Evolutionary conservation across 176 grass and related monocot species (phyloP), one percentile per base, ranked within the genome.

Genomic region (Melocanna baccifera): DNA sequence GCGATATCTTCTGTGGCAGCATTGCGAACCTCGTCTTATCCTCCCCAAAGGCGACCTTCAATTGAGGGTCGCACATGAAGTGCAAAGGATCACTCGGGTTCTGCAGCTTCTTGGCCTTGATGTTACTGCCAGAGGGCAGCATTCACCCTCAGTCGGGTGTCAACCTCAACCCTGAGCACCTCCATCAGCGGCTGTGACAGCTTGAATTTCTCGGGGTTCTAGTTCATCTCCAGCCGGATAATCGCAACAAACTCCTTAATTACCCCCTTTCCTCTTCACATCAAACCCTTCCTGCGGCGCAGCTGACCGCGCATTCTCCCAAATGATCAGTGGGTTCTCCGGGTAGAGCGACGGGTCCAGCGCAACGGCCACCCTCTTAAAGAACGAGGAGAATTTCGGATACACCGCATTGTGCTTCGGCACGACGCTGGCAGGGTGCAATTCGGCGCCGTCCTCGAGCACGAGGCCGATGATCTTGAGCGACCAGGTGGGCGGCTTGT

Each of bases 101-200:
- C 90, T 95, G 93, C 78, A 98, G 80, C 75, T 98, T 98, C 78
- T 98, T 98, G 1, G 89, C 96, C 59, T 95, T 98, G 23, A 98
- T 88, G 73, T 95, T 98, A 98, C 52, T 95, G 96, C 96, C 96
- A 98, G 14, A 98, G 81, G n/a, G 92, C 96, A 71, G 96, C 91
- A 4, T 95, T 93, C 43, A 98, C 89, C 66, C 96, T 92, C 2
- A 89, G 77, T 2, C 96, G 87, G 57, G 93, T 95, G 81, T 98
- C 93, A 42, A 93, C 91, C 57, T 98, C 96, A 23, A 98, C 92
- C 37, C 96, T 93, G 0, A 98, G 90, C 45, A 98, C 93, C 69
- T 98, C 96, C 91, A 98, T 89, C 43, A 98, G 79, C 10, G 89
- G 74, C 67, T 89, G 96, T 3, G 96, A 98, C 7, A 98, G 67